Conservation (phyloP, 306 rosid species). For the Crotalaria pallida region DNA sequence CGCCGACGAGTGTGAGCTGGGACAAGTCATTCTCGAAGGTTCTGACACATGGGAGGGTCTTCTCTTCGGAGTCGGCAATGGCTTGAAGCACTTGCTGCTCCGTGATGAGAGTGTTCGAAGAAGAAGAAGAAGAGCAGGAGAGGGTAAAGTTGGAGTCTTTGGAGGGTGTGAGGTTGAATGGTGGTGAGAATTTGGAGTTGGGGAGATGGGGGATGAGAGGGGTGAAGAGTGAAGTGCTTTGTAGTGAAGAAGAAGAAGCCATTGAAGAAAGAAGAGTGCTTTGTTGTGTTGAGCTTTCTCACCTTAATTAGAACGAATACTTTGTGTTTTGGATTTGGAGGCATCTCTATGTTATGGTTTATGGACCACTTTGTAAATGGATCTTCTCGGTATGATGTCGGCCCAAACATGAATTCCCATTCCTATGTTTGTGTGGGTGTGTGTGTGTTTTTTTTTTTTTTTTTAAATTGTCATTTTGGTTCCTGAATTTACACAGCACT, state of each 20-base stretch:
- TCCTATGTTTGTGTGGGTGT: too few relatives aligned
- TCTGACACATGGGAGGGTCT: conserved; percentile 70
- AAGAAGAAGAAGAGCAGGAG: conserved; percentile 42
- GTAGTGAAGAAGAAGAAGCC: conserved; percentile 31
- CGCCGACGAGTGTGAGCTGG: conserved; percentile 64
- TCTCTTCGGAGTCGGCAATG: conserved; percentile 55
- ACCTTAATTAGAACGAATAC: too few relatives aligned
- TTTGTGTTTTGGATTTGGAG: background rate
- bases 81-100: conserved; percentile 75
- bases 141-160: conserved; percentile 29
- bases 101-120: conserved; percentile 41
- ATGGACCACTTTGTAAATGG: background rate
- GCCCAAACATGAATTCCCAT: background rate
- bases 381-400: background rate
- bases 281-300: too few relatives aligned
- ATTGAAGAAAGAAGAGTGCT: conserved; percentile 15
- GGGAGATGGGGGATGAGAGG: conserved; percentile 29
- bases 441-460: too few relatives aligned
- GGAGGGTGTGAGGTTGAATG: background rate
- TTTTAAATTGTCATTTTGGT: too few relatives aligned
- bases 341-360: background rate
- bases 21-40: conserved; percentile 67
- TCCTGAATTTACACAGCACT: too few relatives aligned
- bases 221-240: conserved; percentile 23
- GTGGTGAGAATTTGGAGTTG: conserved; percentile 8